Conservation (phyloP, 2,329 filamentous ascomycete genomes). For the Aspergillus novoparasiticus region DNA sequence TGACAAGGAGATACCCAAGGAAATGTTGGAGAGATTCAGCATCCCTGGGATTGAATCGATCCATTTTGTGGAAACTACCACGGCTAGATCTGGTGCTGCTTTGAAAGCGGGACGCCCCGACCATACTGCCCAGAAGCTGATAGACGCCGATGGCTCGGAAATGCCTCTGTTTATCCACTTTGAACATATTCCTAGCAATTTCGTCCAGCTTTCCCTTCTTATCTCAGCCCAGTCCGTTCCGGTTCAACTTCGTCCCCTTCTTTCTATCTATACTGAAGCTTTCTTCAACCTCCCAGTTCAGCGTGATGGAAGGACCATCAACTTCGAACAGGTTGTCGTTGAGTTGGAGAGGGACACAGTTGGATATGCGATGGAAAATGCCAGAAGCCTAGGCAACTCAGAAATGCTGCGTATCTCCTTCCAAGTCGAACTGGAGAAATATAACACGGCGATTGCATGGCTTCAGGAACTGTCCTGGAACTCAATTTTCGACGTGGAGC, state of each 20-base stretch:
- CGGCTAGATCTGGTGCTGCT: conserved; percentile 79
- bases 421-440: conserved; percentile 86
- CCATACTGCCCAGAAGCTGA: conserved; percentile 71
- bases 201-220: conserved; percentile 81
- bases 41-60: conserved; percentile 89
- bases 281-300: conserved; percentile 92
- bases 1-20: conserved; percentile 78
- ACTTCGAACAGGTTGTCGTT: conserved; percentile 90
- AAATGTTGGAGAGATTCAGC: conserved; percentile 77
- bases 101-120: conserved; percentile 67
- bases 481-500: conserved; percentile 78
- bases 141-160: conserved; percentile 68
- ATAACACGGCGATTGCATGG: conserved; percentile 79
- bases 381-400: conserved; percentile 69
- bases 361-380: conserved; percentile 73
- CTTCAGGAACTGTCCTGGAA: conserved; percentile 84
- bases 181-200: conserved; percentile 90
- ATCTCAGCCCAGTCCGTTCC: conserved; percentile 78
- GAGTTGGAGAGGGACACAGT: conserved; percentile 90
- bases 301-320: conserved; percentile 72
- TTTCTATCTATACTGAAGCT: conserved; percentile 83
- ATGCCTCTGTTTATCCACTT: conserved; percentile 94
- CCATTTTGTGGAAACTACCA: conserved; percentile 87
- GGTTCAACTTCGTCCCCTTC: conserved; percentile 78
- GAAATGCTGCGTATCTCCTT: conserved; percentile 83